phyloP scores from a whole-genome alignment of 805 yeast species.

The Saccharomycopsis synnaedendra region DNA sequence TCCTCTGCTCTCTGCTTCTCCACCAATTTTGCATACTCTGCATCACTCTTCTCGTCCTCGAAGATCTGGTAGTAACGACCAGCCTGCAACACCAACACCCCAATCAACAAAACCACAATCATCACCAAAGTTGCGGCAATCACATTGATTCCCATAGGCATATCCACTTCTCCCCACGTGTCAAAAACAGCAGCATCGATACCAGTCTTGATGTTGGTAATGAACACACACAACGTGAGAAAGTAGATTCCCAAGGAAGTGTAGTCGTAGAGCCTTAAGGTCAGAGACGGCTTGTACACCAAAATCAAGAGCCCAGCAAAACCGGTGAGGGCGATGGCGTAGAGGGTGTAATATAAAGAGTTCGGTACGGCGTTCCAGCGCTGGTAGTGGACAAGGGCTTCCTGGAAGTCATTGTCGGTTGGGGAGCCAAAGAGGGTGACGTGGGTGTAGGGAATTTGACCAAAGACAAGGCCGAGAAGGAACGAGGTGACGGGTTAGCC shows the following conservation, averaged over 20 bases:
- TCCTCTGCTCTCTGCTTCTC: slow-evolving; percentile 7
- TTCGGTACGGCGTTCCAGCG: slow-evolving; percentile 58
- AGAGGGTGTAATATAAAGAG: slow-evolving; percentile 15
- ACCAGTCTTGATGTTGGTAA: slow-evolving; percentile 81
- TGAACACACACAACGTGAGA: slow-evolving; percentile 63
- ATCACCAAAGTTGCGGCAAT: slow-evolving; percentile 83
- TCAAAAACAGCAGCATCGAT: slow-evolving; percentile 55
- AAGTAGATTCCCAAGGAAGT: slow-evolving; percentile 69
- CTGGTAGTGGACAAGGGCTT: slow-evolving; percentile 63
- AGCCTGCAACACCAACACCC: slow-evolving; percentile 75
- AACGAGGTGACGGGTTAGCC: slow-evolving; percentile 37
- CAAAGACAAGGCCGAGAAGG: slow-evolving; percentile 65
- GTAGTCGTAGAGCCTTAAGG: slow-evolving; percentile 81
- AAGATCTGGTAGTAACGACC: slow-evolving; percentile 61
- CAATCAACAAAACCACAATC: slow-evolving; percentile 57
- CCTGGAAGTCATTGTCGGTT: slow-evolving; percentile 41
- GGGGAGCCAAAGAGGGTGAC: slow-evolving; percentile 56
- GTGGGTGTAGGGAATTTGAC: slow-evolving; percentile 76
- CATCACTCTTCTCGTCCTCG: slow-evolving; percentile 9
- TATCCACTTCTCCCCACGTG: slow-evolving; percentile 90
- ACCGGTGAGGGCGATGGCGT: slow-evolving; percentile 43
- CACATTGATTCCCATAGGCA: slow-evolving; percentile 76
- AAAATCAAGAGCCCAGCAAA: slow-evolving; percentile 63
- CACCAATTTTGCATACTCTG: slow-evolving; percentile 1
- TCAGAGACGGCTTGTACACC: slow-evolving; percentile 79